Evolutionary conservation across 2,329 filamentous ascomycete genomes (phyloP).

Genomic region (Chaetomium sp.): DNA sequence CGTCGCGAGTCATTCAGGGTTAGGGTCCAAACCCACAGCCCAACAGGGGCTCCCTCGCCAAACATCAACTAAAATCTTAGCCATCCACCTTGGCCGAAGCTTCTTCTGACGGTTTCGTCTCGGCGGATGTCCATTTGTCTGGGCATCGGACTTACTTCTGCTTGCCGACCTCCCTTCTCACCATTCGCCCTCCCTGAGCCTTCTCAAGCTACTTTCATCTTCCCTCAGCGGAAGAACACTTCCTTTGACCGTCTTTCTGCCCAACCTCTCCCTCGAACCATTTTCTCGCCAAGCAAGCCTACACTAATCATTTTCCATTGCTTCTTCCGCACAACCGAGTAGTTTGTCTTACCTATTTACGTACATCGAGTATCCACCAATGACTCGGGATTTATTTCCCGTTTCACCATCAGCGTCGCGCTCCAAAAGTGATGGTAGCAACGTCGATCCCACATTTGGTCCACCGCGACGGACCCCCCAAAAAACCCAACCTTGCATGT

Average conservation of each 20-base stretch:
- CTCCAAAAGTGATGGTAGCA: too few species aligned
- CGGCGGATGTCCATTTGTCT: too few species aligned
- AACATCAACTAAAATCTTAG: neutral
- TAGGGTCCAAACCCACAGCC: neutral
- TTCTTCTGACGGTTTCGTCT: conserved; percentile 3
- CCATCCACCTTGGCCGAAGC: conserved; percentile 9
- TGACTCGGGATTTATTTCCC: neutral
- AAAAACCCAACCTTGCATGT: too few species aligned
- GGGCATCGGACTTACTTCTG: neutral
- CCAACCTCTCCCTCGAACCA: too few species aligned
- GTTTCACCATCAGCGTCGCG: neutral
- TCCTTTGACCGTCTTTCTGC: too few species aligned
- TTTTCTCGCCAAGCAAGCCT: too few species aligned
- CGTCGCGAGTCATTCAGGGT: neutral
- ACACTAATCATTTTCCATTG: too few species aligned
- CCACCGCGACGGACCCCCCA: too few species aligned
- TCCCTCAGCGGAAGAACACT: neutral
- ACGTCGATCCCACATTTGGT: too few species aligned
- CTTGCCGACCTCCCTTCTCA: neutral
- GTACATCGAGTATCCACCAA: neutral
- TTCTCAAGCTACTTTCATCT: neutral
- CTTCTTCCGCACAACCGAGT: too few species aligned
- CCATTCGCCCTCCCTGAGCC: neutral
- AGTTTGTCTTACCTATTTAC: too few species aligned
- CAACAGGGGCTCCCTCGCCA: too few species aligned